A percentile compares a stretch with the other conserved stretches of the same genome.
These are phyloP conservation scores for Penicillium palitans DNA, from an alignment of 2,329 filamentous ascomycete genomes.

Conservation along the genomic window DNA sequence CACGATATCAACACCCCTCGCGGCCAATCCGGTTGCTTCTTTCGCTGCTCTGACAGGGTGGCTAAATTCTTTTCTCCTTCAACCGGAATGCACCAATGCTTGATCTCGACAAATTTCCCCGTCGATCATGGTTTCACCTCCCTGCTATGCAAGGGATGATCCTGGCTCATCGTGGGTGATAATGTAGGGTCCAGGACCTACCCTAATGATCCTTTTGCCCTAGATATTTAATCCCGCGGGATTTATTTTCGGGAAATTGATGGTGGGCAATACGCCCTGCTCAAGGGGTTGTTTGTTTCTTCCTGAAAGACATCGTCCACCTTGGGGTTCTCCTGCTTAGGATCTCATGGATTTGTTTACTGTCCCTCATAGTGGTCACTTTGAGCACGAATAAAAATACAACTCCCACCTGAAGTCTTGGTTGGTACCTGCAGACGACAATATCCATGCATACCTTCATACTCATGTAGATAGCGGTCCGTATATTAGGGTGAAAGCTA, in stretches of 20 bases:
- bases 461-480: too few relatives aligned
- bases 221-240: neutral
- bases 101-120: constrained; percentile 14
- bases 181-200: neutral
- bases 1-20: constrained; percentile 17
- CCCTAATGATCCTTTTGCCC: neutral
- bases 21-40: constrained; percentile 14
- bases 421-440: neutral
- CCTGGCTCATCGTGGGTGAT: neutral
- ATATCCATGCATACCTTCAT: too few relatives aligned
- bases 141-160: constrained; percentile 23
- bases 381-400: neutral
- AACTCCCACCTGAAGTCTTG: neutral
- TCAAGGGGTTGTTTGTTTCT: neutral
- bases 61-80: constrained; percentile 6
- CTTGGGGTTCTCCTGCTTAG: neutral
- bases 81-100: constrained; percentile 24
- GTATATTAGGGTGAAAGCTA: too few relatives aligned
- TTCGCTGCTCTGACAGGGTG: constrained; percentile 7
- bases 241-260: neutral
- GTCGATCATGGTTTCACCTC: constrained; percentile 20
- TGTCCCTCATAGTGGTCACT: neutral
- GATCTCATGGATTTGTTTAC: neutral
- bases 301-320: neutral
- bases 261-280: neutral